Base-by-base conservation (phyloP, 306 rosid genomes). In the Dalbergia oliveri region DNA sequence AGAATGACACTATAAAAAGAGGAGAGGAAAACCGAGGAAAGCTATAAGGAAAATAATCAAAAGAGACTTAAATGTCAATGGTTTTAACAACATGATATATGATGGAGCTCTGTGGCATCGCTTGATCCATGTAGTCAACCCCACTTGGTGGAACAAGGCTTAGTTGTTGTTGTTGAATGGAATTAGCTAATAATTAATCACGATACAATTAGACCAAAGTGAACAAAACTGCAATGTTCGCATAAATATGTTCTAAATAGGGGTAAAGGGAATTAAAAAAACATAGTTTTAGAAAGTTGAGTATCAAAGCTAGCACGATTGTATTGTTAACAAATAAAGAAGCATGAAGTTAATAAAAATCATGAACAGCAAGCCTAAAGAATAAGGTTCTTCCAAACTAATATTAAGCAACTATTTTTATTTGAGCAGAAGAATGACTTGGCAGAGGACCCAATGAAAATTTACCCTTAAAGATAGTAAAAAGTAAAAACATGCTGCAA, bases 381-480 rank as follows among this genome's bases (percentile, higher is more conserved):
- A 78, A 54, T 34, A 57, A 79, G 69, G 69, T 75, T 73, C 56
- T 74, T 31, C 76, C 65, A 75, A 69, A 74, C 72, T 41, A 31
- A 56, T 26, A 59, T 33, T 47, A 72, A 72, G 59, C 77, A 66
- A 57, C 21, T 63, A 37, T 35, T 68, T 45, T 62, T 56, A 12
- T 9, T 61, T 43, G 45, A 66, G 62, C 45, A 59, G 66, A 60
- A 66, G 63, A 72, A 61, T 68, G 18, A 37, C 73, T 53, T 2
- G n/a, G 37, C 49, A 67, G 61, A 77, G 23, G 58, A 67, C 34
- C 57, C 11, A 72, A 34, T 43, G 23, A 54, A 73, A 18, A 45
- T 66, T 57, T 44, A 56, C 58, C 35, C 66, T 62, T 13, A 62
- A 72, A 63, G 21, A 47, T 67, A 81, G 66, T 51, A 51, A 33